A percentile compares a stretch with the other conserved stretches of the same genome.
These are phyloP conservation scores for Zoysia japonica DNA, from an alignment of 176 grass and related monocot genomes.

Conservation along the genomic window DNA sequence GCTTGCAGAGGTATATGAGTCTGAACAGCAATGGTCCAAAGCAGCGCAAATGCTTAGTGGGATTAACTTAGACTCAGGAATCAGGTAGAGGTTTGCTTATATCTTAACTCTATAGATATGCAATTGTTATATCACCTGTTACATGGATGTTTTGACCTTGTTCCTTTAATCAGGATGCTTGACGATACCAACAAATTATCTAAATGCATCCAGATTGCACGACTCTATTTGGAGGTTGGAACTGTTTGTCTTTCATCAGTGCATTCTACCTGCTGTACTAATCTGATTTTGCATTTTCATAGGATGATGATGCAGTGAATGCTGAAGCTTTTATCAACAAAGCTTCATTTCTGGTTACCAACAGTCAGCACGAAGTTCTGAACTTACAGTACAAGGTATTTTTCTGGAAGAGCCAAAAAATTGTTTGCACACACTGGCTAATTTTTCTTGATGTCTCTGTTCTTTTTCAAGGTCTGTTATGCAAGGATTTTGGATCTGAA, in stretches of 20 bases:
- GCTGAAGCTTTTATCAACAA: slow-evolving; percentile 98
- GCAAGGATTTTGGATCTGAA: slow-evolving; percentile 98
- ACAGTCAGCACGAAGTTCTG: slow-evolving; percentile 83
- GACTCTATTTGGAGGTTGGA: slow-evolving; percentile 96
- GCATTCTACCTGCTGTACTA: not conserved
- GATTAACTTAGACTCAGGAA: slow-evolving; percentile 98
- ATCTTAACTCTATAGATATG: slow-evolving; percentile 7
- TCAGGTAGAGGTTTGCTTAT: slow-evolving; percentile 57
- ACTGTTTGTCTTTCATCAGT: not conserved
- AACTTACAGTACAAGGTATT: slow-evolving; percentile 92
- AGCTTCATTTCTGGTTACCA: slow-evolving; percentile 95
- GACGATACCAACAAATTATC: slow-evolving; percentile 97
- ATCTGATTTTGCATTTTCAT: slow-evolving; percentile 24
- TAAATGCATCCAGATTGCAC: slow-evolving; percentile 94
- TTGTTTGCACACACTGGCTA: not conserved
- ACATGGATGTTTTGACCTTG: slow-evolving; percentile 2
- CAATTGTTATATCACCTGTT: not conserved
- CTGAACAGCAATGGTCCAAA: slow-evolving; percentile 95
- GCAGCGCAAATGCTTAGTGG: slow-evolving; percentile 97
- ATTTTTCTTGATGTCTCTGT: not conserved
- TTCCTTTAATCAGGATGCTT: slow-evolving; percentile 63
- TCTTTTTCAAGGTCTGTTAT: slow-evolving; percentile 80
- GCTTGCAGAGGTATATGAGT: slow-evolving; percentile 93
- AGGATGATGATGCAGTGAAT: slow-evolving; percentile 98
- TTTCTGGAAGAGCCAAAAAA: not conserved